These are phyloP conservation scores for Aspergillus terreus DNA, from an alignment of 2,329 filamentous ascomycete species.

Conservation along the genomic window DNA sequence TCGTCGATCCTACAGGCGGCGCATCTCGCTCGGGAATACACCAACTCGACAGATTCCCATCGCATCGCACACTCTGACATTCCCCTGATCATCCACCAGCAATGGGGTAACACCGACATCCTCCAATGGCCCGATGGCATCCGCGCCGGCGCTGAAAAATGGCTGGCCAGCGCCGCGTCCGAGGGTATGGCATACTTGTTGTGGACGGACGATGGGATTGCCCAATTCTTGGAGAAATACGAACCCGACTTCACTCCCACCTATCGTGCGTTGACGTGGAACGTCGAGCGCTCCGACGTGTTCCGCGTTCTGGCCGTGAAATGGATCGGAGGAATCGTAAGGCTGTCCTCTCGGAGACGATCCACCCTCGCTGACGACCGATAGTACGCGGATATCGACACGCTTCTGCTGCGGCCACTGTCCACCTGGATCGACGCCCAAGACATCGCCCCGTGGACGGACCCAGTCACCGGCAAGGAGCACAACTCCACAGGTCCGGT, in stretches of 20 bases:
- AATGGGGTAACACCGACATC: constrained; percentile 26
- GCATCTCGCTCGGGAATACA: constrained; percentile 17
- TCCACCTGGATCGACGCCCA: constrained; percentile 21
- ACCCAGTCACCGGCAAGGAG: constrained; percentile 16
- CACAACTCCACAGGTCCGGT: constrained; percentile 20
- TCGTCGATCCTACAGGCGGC: constrained; percentile 26
- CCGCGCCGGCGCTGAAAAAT: constrained; percentile 24
- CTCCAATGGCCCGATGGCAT: constrained; percentile 24
- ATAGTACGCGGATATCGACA: constrained; percentile 33
- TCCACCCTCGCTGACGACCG: not conserved
- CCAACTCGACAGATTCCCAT: constrained; percentile 8
- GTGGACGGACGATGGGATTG: constrained; percentile 31
- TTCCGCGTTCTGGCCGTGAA: constrained; percentile 31
- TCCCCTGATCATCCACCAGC: constrained; percentile 32
- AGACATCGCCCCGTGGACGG: constrained; percentile 26
- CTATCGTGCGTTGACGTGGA: constrained; percentile 20
- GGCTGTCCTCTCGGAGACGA: not conserved
- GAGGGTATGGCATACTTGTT: constrained; percentile 30
- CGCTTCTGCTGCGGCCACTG: constrained; percentile 25
- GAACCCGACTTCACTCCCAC: constrained; percentile 20
- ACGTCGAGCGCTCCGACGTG: constrained; percentile 29
- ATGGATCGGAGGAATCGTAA: constrained; percentile 21
- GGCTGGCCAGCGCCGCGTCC: constrained; percentile 21
- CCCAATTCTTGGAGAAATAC: constrained; percentile 22
- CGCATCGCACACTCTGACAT: constrained; percentile 23